A percentile compares a stretch with the other conserved stretches of the same genome.
phyloP scores from a whole-genome alignment of 2,329 filamentous ascomycete genomes.

The Aotearoamyces nothofagi region DNA sequence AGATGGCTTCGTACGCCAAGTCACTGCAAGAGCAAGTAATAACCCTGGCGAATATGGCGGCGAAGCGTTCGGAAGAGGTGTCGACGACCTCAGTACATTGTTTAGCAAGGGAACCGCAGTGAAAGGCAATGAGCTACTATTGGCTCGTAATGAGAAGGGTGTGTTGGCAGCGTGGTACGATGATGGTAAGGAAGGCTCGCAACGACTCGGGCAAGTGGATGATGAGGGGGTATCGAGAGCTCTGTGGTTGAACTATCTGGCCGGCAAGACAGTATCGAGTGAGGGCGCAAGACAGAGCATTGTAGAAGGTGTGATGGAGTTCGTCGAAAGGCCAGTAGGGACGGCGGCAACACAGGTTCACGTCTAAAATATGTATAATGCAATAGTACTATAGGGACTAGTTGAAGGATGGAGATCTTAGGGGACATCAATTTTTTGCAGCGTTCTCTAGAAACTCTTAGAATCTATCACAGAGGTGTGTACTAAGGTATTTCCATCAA shows the following conservation, averaged over 20 bases:
- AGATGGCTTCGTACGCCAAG: conserved; percentile 78
- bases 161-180: conserved; percentile 53
- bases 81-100: conserved; percentile 66
- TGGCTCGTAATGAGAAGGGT: conserved; percentile 53
- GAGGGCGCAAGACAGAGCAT: conserved; percentile 69
- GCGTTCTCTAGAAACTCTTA: conserved; percentile 1
- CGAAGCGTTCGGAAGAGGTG: conserved; percentile 58
- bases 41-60: conserved; percentile 42
- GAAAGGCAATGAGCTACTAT: conserved; percentile 63
- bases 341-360: conserved; percentile 68
- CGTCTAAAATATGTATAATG: conserved; percentile 6
- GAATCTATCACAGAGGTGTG: conserved; percentile 2
- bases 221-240: conserved; percentile 72
- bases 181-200: conserved; percentile 28
- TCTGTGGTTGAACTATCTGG: conserved; percentile 83
- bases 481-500: no score
- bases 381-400: no score
- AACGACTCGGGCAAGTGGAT: conserved; percentile 52
- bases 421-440: no score
- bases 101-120: conserved; percentile 71
- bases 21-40: conserved; percentile 56
- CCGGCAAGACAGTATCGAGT: conserved; percentile 73
- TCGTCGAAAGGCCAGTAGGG: conserved; percentile 77
- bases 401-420: no score
- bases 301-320: conserved; percentile 73